Conservation (phyloP, 2,329 filamentous ascomycete genomes). For the Alternaria conjuncta region DNA sequence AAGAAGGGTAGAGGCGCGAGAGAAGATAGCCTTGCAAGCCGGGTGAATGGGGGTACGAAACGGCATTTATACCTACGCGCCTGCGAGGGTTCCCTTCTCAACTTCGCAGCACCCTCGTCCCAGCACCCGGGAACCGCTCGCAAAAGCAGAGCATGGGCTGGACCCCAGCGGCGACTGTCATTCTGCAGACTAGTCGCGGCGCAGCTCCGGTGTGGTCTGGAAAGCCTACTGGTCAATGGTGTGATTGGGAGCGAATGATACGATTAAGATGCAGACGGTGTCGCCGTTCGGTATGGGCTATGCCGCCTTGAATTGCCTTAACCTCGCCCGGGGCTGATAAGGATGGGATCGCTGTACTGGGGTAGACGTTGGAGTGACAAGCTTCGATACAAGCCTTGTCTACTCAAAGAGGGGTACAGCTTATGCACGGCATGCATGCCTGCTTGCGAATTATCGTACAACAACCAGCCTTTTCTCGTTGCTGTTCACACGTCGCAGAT, state of each 20-base stretch:
- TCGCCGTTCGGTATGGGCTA: conserved; percentile 18
- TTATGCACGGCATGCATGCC: background rate
- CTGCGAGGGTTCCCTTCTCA: conserved; percentile 19
- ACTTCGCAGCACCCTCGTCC: conserved; percentile 11
- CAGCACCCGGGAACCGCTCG: background rate
- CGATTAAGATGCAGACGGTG: conserved; percentile 16
- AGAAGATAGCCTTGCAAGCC: conserved; percentile 19
- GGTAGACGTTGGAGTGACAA: conserved; percentile 13
- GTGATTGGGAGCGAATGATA: conserved; percentile 21
- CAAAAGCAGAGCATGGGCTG: conserved; percentile 7
- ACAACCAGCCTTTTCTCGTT: background rate
- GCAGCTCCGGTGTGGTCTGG: conserved; percentile 14
- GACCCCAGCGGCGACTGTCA: conserved; percentile 19
- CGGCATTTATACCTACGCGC: conserved; percentile 33
- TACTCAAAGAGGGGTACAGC: conserved; percentile 26
- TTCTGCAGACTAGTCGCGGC: conserved; percentile 21
- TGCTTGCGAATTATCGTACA: background rate
- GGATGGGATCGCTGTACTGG: conserved; percentile 19
- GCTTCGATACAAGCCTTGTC: conserved; percentile 20
- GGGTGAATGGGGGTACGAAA: conserved; percentile 24
- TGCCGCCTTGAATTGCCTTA: conserved; percentile 24
- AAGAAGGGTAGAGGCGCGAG: conserved; percentile 23
- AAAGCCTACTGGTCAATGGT: conserved; percentile 28
- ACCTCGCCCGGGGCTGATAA: conserved; percentile 31
- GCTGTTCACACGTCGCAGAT: background rate